Evolutionary conservation across 2,329 filamentous ascomycete species (phyloP).

Genomic region (Ascochyta viciae-villosae): DNA sequence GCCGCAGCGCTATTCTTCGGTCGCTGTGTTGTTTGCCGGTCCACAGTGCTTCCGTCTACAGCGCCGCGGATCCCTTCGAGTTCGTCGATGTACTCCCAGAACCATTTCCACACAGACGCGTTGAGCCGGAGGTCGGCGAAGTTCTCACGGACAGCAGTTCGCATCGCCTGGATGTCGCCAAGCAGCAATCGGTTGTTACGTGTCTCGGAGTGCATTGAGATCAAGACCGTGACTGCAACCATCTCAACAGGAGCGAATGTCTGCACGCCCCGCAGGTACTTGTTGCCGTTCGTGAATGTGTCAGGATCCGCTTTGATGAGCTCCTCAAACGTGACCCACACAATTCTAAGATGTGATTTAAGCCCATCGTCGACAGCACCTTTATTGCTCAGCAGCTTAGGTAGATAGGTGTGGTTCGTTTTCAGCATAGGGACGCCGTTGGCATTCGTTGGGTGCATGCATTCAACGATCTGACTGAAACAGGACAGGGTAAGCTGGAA

Average conservation of each 20-base stretch:
- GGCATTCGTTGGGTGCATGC: conserved; percentile 31
- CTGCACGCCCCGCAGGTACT: conserved; percentile 33
- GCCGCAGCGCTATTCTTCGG: neutral
- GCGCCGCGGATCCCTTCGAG: conserved; percentile 36
- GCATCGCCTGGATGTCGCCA: conserved; percentile 39
- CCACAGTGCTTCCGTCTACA: conserved; percentile 30
- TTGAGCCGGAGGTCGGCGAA: conserved; percentile 43
- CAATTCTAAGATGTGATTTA: conserved; percentile 42
- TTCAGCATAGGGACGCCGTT: conserved; percentile 37
- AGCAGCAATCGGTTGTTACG: conserved; percentile 38
- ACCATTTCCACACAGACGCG: conserved; percentile 32
- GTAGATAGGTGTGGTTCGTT: conserved; percentile 26
- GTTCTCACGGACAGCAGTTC: conserved; percentile 33
- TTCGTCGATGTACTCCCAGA: conserved; percentile 43
- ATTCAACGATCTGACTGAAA: conserved; percentile 49
- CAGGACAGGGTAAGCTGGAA: conserved; percentile 46
- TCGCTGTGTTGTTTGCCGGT: conserved; percentile 6
- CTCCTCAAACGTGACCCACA: conserved; percentile 42
- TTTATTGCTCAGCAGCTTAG: conserved; percentile 38
- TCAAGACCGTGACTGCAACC: conserved; percentile 42
- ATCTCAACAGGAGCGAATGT: conserved; percentile 50
- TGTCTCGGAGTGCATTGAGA: conserved; percentile 40
- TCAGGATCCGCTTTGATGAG: conserved; percentile 36
- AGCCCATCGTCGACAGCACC: conserved; percentile 34
- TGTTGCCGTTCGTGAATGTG: conserved; percentile 40